phyloP scores from a whole-genome alignment of 2,329 filamentous ascomycete genomes.

The Fusarium xylarioides region DNA sequence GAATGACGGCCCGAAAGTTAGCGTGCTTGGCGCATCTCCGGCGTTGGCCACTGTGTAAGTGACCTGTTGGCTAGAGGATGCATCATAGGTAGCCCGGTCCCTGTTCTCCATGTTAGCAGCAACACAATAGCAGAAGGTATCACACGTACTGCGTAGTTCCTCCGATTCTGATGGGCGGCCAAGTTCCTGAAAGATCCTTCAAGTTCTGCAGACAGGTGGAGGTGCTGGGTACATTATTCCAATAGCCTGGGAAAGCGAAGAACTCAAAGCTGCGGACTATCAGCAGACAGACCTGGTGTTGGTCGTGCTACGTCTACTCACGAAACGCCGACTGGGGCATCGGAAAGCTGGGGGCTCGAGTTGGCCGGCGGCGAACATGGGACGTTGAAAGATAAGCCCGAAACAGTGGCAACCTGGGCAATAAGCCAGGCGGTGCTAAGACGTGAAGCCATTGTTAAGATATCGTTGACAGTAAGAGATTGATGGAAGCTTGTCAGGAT shows the following conservation, averaged over 20 bases:
- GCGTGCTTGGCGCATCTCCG: not conserved
- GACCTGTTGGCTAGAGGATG: not conserved
- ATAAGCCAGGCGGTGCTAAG: not conserved
- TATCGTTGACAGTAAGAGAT: not conserved
- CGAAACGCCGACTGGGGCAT: not conserved
- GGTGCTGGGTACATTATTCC: not conserved
- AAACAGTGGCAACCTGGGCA: not conserved
- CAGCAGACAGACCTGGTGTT: accelerated
- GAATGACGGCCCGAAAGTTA: not conserved
- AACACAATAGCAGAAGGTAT: accelerated
- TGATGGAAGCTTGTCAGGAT: not conserved
- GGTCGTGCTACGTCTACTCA: not conserved
- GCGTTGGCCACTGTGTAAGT: not conserved
- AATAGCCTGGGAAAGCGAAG: not conserved
- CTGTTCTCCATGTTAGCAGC: not conserved
- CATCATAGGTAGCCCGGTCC: not conserved
- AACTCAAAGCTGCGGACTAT: not conserved
- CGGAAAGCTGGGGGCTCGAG: not conserved
- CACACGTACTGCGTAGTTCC: not conserved
- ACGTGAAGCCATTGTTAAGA: not conserved
- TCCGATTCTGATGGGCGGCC: not conserved
- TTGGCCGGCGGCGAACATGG: not conserved
- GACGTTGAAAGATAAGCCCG: not conserved
- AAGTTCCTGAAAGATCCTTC: not conserved
- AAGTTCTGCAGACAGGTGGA: not conserved